phyloP scores from a whole-genome alignment of 768 basidiomycete genomes.

The Leucosporidium scottii region DNA sequence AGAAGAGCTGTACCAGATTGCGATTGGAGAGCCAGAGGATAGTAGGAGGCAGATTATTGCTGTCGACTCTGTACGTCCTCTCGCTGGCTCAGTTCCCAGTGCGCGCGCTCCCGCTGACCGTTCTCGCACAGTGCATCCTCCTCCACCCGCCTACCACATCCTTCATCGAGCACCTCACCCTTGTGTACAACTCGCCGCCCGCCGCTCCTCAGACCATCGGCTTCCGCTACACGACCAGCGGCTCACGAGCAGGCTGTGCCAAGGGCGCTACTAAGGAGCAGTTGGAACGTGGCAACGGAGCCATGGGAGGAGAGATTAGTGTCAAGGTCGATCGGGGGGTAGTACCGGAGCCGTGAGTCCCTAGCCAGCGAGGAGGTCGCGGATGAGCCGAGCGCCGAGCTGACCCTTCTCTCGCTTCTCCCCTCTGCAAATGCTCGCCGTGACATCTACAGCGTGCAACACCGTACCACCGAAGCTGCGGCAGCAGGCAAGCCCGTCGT shows the following conservation, averaged over 20 bases:
- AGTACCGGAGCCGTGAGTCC: not conserved
- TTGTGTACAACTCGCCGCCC: not conserved
- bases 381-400: too few species aligned
- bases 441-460: too few species aligned
- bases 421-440: too few species aligned
- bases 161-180: conserved; percentile 7
- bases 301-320: not conserved
- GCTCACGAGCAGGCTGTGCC: not conserved
- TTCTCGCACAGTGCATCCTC: conserved; percentile 9
- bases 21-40: not conserved
- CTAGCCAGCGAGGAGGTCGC: too few species aligned
- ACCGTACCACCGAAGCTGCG: not conserved
- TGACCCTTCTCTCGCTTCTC: too few species aligned
- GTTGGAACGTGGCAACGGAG: not conserved
- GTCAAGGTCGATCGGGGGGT: not conserved
- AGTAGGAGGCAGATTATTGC: not conserved
- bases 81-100: not conserved
- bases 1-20: conserved; percentile 6
- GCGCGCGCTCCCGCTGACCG: not conserved
- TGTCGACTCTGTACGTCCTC: conserved; percentile 8
- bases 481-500: not conserved
- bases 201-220: not conserved
- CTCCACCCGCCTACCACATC: not conserved
- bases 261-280: not conserved
- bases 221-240: not conserved